Evolutionary conservation across 371 early-diverging fungal genomes (phyloP), one percentile per base, ranked within the genome.

Genomic region (Blakeslea trispora): DNA sequence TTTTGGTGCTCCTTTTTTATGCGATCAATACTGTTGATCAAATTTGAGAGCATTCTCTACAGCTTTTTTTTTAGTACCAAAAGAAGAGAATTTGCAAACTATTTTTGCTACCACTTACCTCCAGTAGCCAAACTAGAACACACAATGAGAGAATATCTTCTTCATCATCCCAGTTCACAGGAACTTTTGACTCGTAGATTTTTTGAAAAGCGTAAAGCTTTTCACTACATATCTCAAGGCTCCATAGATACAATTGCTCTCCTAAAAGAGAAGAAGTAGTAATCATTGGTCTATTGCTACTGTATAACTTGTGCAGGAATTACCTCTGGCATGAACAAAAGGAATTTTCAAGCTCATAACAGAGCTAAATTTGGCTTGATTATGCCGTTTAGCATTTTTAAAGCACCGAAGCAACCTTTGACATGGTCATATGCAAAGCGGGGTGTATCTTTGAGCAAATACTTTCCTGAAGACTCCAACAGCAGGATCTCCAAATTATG

Each of bases 121-220:
- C 14, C 14, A 37, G 14, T 2, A 37, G 11, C 37, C 37, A 37
- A 14, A 37, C 13, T 13, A 37, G 37, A 14, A 10, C 14, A 14
- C 11, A 4, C 13, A 37, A 14, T 10, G 37, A 37, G 2, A 37
- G 37, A 13, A 37, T 14, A 2, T 37, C 37, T 7, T 9, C 37
- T 37, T 37, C 14, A 14, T 37, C 37, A 13, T 13, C 9, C 37
- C 37, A 37, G 9, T 9, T 13, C 11, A 37, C 3, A 1, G 45
- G 45, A 22, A 45, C 24, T 7, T 45, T 45, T 11, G 24, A 18
- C 21, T 23, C 23, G 15, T 45, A 23, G 13, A 45, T 23, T 22
- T 45, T 45, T 45, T 45, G 21, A 7, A 45, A 45, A 9, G 45
- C 24, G 23, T 45, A 45, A 9, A 45, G 45, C 24, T 45, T 45